phyloP scores from a whole-genome alignment of 352 stramenopile species.

The Peronospora belbahrii region DNA sequence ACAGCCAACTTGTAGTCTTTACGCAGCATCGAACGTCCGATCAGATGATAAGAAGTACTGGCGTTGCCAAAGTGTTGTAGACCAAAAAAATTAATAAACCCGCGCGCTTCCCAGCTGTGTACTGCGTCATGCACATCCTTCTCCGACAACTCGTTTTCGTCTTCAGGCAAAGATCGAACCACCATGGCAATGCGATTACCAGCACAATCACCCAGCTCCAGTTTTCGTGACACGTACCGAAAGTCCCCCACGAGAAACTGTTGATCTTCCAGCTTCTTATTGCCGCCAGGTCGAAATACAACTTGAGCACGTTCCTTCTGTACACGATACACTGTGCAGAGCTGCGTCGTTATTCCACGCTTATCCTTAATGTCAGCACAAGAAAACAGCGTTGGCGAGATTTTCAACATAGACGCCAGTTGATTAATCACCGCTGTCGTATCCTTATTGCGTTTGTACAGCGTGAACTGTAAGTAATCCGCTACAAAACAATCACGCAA shows the following conservation, averaged over 20 bases:
- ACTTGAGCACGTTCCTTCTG: conserved; percentile 50
- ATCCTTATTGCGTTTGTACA: conserved; percentile 97
- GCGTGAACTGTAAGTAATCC: conserved; percentile 91
- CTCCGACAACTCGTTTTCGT: conserved; percentile 38
- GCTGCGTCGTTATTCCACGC: conserved; percentile 92
- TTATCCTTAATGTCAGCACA: conserved; percentile 97
- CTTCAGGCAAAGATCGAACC: conserved; percentile 78
- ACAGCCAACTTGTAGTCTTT: conserved; percentile 91
- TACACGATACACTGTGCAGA: conserved; percentile 87
- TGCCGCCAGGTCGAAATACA: conserved; percentile 28
- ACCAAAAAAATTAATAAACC: conserved; percentile 97
- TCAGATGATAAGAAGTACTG: conserved; percentile 68
- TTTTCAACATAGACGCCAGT: conserved; percentile 60
- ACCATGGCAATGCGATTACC: conserved; percentile 93
- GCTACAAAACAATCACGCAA: conserved; percentile 35
- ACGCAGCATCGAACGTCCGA: conserved; percentile 89
- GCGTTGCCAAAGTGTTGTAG: conserved; percentile 90
- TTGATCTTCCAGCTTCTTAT: conserved; percentile 51
- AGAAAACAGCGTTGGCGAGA: conserved; percentile 64
- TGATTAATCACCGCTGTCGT: conserved; percentile 81
- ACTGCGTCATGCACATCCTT: conserved; percentile 32
- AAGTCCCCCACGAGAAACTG: conserved; percentile 89
- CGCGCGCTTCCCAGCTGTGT: conserved; percentile 41
- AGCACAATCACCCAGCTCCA: conserved; percentile 80
- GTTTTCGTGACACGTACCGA: conserved; percentile 79